phyloP scores from a whole-genome alignment of 345 rosid species.

The Dipteronia sinensis region DNA sequence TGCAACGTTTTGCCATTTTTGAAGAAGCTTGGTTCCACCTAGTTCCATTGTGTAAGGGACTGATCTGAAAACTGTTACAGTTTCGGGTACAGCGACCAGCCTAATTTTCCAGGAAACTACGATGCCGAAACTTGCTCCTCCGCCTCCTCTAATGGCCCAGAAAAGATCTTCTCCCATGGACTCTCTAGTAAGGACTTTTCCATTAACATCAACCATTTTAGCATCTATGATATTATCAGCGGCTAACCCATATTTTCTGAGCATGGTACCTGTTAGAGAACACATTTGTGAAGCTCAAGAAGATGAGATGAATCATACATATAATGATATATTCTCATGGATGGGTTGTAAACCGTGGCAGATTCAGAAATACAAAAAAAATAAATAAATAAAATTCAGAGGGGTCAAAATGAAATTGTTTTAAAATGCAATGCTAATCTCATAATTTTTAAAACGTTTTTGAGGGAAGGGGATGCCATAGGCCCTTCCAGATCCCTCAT shows the following conservation, averaged over 20 bases:
- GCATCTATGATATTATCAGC: conserved; percentile 40
- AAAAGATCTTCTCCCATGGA: conserved; percentile 47
- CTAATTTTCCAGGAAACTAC: conserved; percentile 29
- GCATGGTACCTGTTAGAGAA: conserved; percentile 23
- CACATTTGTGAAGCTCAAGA: too few relatives aligned
- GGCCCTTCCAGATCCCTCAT: too few relatives aligned
- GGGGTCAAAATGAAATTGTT: too few relatives aligned
- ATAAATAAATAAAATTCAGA: too few relatives aligned
- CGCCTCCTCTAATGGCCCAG: conserved; percentile 53
- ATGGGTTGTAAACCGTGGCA: too few relatives aligned
- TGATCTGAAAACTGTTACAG: conserved; percentile 22
- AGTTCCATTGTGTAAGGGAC: conserved; percentile 13
- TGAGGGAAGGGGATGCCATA: too few relatives aligned
- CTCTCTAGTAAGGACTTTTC: conserved; percentile 27
- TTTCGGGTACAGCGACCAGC: conserved; percentile 33
- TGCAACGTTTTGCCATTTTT: conserved; percentile 38
- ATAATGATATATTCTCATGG: too few relatives aligned
- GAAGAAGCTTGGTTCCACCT: conserved; percentile 26
- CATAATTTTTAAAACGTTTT: too few relatives aligned
- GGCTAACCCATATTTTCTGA: conserved; percentile 37
- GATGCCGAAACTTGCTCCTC: conserved; percentile 44
- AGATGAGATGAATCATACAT: too few relatives aligned
- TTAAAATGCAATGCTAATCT: too few relatives aligned
- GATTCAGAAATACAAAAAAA: too few relatives aligned
- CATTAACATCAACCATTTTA: conserved; percentile 32